Evolutionary conservation across 2,329 filamentous ascomycete species (phyloP).

Genomic region (Claviceps africana): DNA sequence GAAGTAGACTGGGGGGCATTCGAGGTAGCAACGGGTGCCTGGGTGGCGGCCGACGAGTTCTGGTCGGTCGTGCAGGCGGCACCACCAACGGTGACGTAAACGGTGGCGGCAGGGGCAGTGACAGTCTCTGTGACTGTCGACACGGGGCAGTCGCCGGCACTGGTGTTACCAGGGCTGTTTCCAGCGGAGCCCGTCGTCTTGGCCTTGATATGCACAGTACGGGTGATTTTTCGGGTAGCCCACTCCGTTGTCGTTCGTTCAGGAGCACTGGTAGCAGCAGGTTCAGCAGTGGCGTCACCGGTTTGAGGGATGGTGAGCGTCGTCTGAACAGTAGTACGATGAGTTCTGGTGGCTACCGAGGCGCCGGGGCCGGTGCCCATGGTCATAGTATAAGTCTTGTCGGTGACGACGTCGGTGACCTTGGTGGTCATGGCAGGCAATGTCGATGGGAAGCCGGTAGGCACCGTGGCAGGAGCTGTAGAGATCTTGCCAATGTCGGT

Average conservation of each 20-base stretch:
- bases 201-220: constrained; percentile 18
- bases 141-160: constrained; percentile 7
- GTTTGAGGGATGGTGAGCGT: constrained; percentile 20
- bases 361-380: constrained; percentile 18
- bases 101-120: constrained; percentile 19
- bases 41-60: not conserved
- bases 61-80: constrained; percentile 10
- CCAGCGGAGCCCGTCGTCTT: constrained; percentile 12
- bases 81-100: constrained; percentile 22
- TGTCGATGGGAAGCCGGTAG: constrained; percentile 13
- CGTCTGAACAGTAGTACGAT: constrained; percentile 28
- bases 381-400: constrained; percentile 22
- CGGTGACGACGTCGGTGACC: constrained; percentile 17
- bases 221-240: constrained; percentile 22
- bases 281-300: constrained; percentile 8
- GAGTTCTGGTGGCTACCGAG: constrained; percentile 26
- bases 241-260: constrained; percentile 25
- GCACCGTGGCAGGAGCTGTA: constrained; percentile 21
- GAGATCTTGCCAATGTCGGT: constrained; percentile 26
- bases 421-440: constrained; percentile 15
- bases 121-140: constrained; percentile 17
- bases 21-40: constrained; percentile 2
- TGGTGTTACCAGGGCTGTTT: constrained; percentile 9
- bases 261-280: constrained; percentile 2
- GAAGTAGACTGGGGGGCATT: not conserved